These are phyloP conservation scores for Cyberlindnera lachancei DNA, from an alignment of 805 yeast species.

Conservation along the genomic window DNA sequence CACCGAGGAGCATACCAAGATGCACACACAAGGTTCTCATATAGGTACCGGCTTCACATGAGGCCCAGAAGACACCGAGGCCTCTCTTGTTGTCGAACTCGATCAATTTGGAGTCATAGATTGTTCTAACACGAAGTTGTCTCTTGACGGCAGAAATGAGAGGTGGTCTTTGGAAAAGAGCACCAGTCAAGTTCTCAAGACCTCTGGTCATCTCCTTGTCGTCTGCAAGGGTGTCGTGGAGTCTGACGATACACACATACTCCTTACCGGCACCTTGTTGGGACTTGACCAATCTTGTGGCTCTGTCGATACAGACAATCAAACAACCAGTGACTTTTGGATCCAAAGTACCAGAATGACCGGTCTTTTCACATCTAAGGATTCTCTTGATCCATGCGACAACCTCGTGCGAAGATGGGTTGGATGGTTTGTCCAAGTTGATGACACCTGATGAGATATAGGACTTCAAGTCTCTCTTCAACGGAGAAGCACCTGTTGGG, in stretches of 20 bases:
- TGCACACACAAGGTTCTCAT: conserved; percentile 99
- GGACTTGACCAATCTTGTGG: conserved; percentile 94
- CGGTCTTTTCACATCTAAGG: conserved; percentile 92
- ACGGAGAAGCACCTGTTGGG: conserved; percentile 91
- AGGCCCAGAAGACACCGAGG: conserved; percentile 98
- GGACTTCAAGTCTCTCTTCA: conserved; percentile 85
- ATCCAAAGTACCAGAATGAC: conserved; percentile 98
- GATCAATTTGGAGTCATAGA: conserved; percentile 89
- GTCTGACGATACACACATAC: conserved; percentile 94
- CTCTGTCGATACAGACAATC: conserved; percentile 96
- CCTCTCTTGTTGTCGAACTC: conserved; percentile 97
- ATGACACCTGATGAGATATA: conserved; percentile 94
- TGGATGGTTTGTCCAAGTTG: conserved; percentile 95
- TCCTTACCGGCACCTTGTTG: conserved; percentile 99
- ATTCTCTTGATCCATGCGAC: conserved; percentile 99
- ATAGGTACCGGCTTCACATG: conserved; percentile 99
- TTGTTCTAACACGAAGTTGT: conserved; percentile 96
- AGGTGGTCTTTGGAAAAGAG: conserved; percentile 98
- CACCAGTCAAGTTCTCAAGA: conserved; percentile 94
- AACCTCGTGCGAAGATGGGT: conserved; percentile 98
- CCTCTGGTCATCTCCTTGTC: conserved; percentile 83
- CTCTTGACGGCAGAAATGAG: conserved; percentile 98
- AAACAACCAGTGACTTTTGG: conserved; percentile 98
- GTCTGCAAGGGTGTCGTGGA: conserved; percentile 88
- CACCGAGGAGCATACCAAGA: conserved; percentile 95